Conservation (phyloP, 345 rosid genomes). For the Gossypium thurberi region DNA sequence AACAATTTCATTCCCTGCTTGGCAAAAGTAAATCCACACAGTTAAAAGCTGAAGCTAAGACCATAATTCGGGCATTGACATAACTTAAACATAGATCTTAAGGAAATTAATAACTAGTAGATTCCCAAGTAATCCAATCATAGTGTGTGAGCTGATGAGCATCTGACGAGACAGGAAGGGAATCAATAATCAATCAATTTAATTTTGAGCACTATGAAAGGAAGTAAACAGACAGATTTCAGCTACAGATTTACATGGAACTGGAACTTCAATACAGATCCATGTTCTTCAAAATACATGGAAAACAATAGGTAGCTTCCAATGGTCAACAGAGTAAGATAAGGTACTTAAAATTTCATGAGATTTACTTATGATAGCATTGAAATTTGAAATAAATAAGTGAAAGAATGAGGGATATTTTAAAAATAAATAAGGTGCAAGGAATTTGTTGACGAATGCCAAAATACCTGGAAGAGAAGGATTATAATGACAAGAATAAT, state of each 20-base stretch:
- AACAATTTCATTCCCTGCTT: conserved; percentile 19
- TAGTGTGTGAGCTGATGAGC: neutral
- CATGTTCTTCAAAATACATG: neutral
- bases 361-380: neutral
- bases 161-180: neutral
- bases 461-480: conserved; percentile 70
- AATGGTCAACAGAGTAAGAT: neutral
- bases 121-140: neutral
- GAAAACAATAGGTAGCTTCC: neutral
- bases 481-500: conserved; percentile 70
- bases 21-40: neutral
- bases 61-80: neutral
- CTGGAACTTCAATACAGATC: neutral
- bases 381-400: neutral
- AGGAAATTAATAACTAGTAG: neutral
- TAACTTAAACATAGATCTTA: neutral
- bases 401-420: neutral
- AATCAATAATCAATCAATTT: neutral
- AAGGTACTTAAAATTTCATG: neutral
- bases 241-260: neutral
- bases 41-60: neutral
- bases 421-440: neutral
- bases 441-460: neutral
- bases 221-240: neutral
- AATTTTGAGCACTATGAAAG: neutral